Evolutionary conservation across 345 rosid genomes (phyloP).

Genomic region (Euphorbia tirucalli): DNA sequence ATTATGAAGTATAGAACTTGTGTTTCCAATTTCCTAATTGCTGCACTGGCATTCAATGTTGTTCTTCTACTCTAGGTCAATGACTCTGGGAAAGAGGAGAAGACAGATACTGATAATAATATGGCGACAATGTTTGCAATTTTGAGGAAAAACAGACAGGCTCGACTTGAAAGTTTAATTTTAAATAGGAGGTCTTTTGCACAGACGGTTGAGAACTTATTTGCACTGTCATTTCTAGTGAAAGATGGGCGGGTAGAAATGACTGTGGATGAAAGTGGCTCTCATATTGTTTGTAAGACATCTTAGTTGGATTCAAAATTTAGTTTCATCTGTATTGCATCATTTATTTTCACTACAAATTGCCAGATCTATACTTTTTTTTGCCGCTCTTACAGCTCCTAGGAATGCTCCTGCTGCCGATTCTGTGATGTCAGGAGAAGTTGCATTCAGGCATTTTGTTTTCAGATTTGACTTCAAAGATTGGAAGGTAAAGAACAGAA

Average conservation of each 20-base stretch:
- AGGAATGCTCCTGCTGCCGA: conserved; percentile 72
- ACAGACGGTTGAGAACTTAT: conserved; percentile 84
- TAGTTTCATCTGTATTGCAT: neutral
- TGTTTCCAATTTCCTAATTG: neutral
- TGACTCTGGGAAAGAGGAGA: conserved; percentile 51
- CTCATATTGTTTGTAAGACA: conserved; percentile 71
- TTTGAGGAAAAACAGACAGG: conserved; percentile 51
- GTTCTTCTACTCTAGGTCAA: conserved; percentile 46
- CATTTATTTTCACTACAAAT: neutral
- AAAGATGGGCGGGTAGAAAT: conserved; percentile 87
- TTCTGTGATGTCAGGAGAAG: conserved; percentile 57
- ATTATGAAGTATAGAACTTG: neutral
- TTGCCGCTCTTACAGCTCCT: conserved; percentile 48
- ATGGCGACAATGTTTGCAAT: conserved; percentile 73
- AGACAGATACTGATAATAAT: conserved; percentile 81
- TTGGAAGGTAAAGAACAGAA: conserved; percentile 63
- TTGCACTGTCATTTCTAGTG: conserved; percentile 81
- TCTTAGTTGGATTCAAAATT: neutral
- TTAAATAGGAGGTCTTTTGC: conserved; percentile 79
- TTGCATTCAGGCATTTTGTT: conserved; percentile 66
- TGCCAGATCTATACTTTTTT: neutral
- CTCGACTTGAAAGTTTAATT: conserved; percentile 66
- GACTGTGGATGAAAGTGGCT: conserved; percentile 50
- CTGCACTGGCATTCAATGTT: neutral
- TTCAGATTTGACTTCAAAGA: conserved; percentile 86